Base-by-base conservation (phyloP, 768 basidiomycete species). In the Cystofilobasidium bisporidii region DNA sequence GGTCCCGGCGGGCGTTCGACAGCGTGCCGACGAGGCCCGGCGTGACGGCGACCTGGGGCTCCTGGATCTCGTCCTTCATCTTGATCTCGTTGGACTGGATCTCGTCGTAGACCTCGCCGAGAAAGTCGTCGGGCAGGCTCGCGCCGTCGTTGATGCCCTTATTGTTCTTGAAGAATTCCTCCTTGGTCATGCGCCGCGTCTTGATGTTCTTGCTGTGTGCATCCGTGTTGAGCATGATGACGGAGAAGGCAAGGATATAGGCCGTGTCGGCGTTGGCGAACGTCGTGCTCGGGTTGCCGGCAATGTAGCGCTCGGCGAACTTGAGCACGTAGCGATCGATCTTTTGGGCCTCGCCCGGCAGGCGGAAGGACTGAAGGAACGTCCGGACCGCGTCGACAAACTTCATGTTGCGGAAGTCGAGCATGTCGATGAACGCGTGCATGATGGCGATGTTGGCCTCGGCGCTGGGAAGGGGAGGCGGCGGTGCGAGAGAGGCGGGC, bases 281-380 rank as follows among this genome's bases (percentile, higher is more conserved):
- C 2, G 84, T 82, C 0, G 88, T 88, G 72, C 86, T 83, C 0
- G 85, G 78, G 76, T 98, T 97, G 65, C 86, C 87, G 17, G 86
- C 89, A 70, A 97, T 91, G 76, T 91, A 99, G 41, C 92, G 84
- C 76, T 98, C 93, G 12, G 96, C 94, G 74, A 97, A 99, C 77
- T 99, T 99, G 64, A 98, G 84, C 91, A 99, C 93, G 79, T 85
- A 98, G 12, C 96, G 86, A 82, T 99, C 96, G 72, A 99, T 98
- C 79, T 98, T 98, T 77, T 99, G 96, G 0, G 91, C 81, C 78
- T 99, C 96, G 53, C 96, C 96, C 10, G 96, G 96, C 24, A 99
- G 83, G 58, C 96, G 88, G 83, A 98, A 98, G 4, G 91, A 84
- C 76, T 99, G 96, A 32, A 99, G 79, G 78, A 96, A 97, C 66